A percentile compares a stretch with the other conserved stretches of the same genome.
Evolutionary conservation across 345 rosid species (phyloP).

Genomic region (Lagerstroemia speciosa): DNA sequence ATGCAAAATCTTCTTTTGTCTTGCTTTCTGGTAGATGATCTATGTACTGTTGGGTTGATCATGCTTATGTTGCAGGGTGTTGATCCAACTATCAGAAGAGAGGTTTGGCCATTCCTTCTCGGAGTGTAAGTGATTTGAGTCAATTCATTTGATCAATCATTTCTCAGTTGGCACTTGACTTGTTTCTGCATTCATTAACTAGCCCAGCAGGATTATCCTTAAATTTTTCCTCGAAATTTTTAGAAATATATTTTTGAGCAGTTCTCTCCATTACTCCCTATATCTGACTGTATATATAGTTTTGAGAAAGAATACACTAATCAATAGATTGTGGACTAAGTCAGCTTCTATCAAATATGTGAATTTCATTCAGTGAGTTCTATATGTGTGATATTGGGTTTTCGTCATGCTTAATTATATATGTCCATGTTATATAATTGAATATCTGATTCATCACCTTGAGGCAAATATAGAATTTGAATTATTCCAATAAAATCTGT

Average conservation of each 20-base stretch:
- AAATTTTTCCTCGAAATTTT: background rate
- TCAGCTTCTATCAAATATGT: background rate
- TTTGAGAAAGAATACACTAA: background rate
- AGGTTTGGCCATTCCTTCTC: conserved; percentile 96
- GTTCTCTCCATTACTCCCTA: background rate
- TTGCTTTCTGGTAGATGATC: background rate
- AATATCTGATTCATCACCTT: background rate
- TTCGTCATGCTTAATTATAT: background rate
- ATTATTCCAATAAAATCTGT: background rate
- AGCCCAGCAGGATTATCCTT: background rate
- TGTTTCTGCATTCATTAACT: background rate
- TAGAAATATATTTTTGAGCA: background rate
- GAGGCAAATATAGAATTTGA: background rate
- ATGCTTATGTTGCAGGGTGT: conserved; percentile 50
- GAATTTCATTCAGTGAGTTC: background rate
- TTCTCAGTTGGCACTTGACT: background rate
- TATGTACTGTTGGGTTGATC: conserved; percentile 10
- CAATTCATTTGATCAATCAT: background rate
- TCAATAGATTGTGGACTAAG: background rate
- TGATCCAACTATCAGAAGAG: conserved; percentile 80
- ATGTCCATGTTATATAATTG: background rate
- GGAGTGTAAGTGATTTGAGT: conserved; percentile 58
- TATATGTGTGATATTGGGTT: background rate
- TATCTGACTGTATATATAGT: background rate
- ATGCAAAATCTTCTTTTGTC: background rate